Base-by-base conservation (phyloP, 331 rosid genomes). In the Acacia pycnantha region DNA sequence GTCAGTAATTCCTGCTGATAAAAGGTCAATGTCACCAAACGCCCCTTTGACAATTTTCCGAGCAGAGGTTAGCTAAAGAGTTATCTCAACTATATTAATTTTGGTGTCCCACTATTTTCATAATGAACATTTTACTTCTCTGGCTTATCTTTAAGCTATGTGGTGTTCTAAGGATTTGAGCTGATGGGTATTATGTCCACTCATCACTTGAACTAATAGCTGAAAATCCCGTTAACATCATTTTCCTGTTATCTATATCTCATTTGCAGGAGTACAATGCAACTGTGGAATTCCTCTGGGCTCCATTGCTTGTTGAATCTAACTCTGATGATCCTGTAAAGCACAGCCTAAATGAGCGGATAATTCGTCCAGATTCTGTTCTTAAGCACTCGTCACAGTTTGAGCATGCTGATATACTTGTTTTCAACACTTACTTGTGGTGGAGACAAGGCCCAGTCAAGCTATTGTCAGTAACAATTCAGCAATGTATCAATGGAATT, bases 371-470 rank as follows among this genome's bases (percentile, higher is more conserved):
- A 0, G 99, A 96, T 87, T 82, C 98, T 29, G 91, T 96, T 82
- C 94, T 96, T 64, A 93, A 82, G 88, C 98, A 96, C 59, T 87
- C 97, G 18, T 87, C 90, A 4, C 53, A 84, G 68, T 96, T 98
- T 98, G 88, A 96, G 88, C 89, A 88, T 76, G 99, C 99, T 82
- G 98, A 96, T 85, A 92, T 96, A 76, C 90, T 96, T 81, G 87
- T 93, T 82, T 96, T 96, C 77, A 96, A 96, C 89, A 85, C 98
- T 2, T 96, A 96, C 89, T 86, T 96, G 88, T 96, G 99, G 99
- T 96, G 99, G 99, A 89, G 99, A 91, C 99, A 96, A 84, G 99
- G 99, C 85, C 97, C 98, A 16, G 98, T 96, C 77, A 96, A 96
- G 94, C 94, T 96, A 50, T 80, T 90, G 99, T 96, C 43, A 71